These are phyloP conservation scores for Dactylellina parvicollis DNA, from an alignment of 2,329 filamentous ascomycete species.

Conservation along the genomic window DNA sequence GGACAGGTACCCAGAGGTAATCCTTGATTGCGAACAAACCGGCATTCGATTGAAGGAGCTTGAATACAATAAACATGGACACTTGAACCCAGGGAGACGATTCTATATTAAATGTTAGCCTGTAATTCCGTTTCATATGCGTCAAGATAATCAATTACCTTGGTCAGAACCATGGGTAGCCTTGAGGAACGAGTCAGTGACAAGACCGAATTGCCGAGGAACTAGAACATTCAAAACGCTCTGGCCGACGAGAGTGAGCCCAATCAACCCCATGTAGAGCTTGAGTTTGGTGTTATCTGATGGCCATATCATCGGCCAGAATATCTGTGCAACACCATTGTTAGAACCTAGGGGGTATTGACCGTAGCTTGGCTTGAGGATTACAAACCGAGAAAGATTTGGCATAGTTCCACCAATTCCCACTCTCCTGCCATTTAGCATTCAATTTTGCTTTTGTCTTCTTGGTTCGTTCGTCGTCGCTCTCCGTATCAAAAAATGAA, in stretches of 20 bases:
- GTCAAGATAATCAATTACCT: neutral
- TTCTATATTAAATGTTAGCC: conserved; percentile 55
- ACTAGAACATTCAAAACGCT: conserved; percentile 80
- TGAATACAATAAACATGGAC: conserved; percentile 65
- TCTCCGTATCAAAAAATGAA: conserved; percentile 60
- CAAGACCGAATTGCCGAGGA: conserved; percentile 81
- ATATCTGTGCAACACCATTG: conserved; percentile 65
- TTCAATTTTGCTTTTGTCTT: conserved; percentile 70
- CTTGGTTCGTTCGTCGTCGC: conserved; percentile 64
- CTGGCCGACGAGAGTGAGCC: conserved; percentile 73
- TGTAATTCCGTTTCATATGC: conserved; percentile 59
- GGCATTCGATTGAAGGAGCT: conserved; percentile 66
- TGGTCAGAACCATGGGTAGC: conserved; percentile 21
- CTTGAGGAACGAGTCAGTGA: conserved; percentile 70
- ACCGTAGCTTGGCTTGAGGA: conserved; percentile 19
- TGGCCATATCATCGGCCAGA: conserved; percentile 83
- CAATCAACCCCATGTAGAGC: conserved; percentile 73
- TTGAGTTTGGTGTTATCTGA: conserved; percentile 73
- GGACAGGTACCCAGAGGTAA: conserved; percentile 68
- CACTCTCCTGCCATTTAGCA: conserved; percentile 76
- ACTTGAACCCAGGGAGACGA: conserved; percentile 68
- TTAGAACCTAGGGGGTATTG: conserved; percentile 21
- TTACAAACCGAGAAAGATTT: conserved; percentile 72
- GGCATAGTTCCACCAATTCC: conserved; percentile 79
- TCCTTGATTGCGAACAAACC: conserved; percentile 66